phyloP scores from a whole-genome alignment of 495 filamentous ascomycete genomes.

The Aspergillus saccharolyticus region DNA sequence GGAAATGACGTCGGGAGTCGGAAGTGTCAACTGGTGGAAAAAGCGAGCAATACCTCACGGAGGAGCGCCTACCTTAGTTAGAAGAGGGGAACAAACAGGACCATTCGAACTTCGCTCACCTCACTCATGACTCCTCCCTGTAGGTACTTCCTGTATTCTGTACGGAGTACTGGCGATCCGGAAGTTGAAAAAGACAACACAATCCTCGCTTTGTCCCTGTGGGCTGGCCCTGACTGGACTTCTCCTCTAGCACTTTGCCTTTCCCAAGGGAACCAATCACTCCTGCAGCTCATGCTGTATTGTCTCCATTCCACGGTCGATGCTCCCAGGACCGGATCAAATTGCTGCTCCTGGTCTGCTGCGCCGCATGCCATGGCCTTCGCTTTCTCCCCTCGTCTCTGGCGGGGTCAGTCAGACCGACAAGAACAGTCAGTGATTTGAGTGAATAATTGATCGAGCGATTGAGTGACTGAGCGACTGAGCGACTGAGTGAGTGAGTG shows the following conservation, averaged over 20 bases:
- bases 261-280: neutral
- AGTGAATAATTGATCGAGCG: too few relatives aligned
- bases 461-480: neutral
- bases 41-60: too few relatives aligned
- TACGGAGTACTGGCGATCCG: too few relatives aligned
- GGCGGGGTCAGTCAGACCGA: neutral
- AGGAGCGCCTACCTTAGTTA: too few relatives aligned
- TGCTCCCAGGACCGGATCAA: neutral
- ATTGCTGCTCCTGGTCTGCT: neutral
- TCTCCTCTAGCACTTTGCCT: neutral
- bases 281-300: neutral
- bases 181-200: too few relatives aligned
- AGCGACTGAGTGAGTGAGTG: neutral
- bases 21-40: too few relatives aligned
- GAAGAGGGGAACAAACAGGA: too few relatives aligned
- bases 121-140: too few relatives aligned
- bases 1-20: too few relatives aligned
- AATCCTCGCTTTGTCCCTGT: too few relatives aligned
- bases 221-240: neutral
- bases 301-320: neutral
- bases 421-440: neutral
- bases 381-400: neutral
- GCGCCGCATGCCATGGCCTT: neutral
- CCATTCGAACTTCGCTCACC: too few relatives aligned
- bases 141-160: too few relatives aligned